Evolutionary conservation across 2,329 filamentous ascomycete species (phyloP).

Genomic region (Sclerotiophoma versabilis): DNA sequence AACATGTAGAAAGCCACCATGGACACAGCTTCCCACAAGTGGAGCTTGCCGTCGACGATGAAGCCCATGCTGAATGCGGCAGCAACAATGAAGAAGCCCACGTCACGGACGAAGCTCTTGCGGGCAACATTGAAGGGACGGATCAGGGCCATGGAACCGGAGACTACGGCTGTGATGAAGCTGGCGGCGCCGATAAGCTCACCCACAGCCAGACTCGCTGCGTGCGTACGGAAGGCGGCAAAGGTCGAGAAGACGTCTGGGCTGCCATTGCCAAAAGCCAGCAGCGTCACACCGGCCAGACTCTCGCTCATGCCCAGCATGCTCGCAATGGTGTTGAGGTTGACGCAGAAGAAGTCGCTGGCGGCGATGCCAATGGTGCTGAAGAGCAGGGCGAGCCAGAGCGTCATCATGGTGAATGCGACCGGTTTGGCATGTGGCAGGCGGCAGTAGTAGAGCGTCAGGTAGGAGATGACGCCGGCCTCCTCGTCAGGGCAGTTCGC

Average conservation of each 20-base stretch:
- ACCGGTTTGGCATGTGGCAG: constrained; percentile 72
- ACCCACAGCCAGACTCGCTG: constrained; percentile 93
- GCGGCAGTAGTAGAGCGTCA: constrained; percentile 88
- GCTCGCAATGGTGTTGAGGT: constrained; percentile 88
- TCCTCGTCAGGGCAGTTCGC: constrained; percentile 87
- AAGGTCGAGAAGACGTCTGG: constrained; percentile 99
- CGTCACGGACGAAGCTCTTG: constrained; percentile 89
- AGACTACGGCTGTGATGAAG: constrained; percentile 96
- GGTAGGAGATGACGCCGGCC: constrained; percentile 86
- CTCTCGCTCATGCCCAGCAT: constrained; percentile 94
- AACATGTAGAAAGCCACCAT: constrained; percentile 94
- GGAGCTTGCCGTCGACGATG: constrained; percentile 80
- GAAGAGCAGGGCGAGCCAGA: constrained; percentile 90
- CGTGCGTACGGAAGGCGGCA: constrained; percentile 95
- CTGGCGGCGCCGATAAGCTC: constrained; percentile 93
- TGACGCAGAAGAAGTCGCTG: constrained; percentile 98
- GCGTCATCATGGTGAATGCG: constrained; percentile 78
- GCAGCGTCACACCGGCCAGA: constrained; percentile 92
- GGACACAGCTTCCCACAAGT: constrained; percentile 84
- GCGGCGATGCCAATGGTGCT: constrained; percentile 97
- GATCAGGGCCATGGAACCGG: constrained; percentile 96
- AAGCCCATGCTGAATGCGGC: constrained; percentile 88
- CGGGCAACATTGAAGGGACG: constrained; percentile 90
- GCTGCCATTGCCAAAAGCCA: constrained; percentile 97
- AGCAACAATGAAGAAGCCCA: constrained; percentile 88